phyloP scores from a whole-genome alignment of 2,329 filamentous ascomycete species.

The Claviceps spartinae region DNA sequence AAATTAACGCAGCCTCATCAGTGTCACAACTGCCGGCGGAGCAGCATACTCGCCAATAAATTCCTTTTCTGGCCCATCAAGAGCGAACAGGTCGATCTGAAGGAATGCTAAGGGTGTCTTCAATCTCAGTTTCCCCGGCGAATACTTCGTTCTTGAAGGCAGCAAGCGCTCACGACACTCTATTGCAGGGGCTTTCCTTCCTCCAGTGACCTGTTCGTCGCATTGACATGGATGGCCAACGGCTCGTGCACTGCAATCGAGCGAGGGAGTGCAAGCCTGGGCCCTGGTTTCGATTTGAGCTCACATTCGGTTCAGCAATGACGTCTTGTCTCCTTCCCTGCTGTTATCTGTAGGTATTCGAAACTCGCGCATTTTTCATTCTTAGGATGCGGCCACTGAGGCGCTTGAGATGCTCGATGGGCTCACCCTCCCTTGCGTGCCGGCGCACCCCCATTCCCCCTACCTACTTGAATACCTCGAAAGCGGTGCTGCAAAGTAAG shows the following conservation, averaged over 20 bases:
- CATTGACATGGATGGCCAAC: background rate
- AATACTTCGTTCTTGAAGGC: background rate
- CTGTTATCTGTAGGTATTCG: background rate
- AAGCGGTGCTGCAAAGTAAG: background rate
- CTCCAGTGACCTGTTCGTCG: background rate
- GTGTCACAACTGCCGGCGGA: too few species aligned
- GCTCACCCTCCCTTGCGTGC: constrained; percentile 4
- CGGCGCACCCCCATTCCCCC: too few species aligned
- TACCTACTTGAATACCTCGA: too few species aligned
- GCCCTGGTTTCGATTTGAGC: background rate
- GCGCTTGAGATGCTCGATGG: background rate
- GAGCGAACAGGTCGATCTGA: background rate
- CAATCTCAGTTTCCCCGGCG: background rate
- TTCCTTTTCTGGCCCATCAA: background rate
- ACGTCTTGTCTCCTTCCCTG: background rate
- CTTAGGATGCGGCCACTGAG: background rate
- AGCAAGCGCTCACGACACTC: background rate
- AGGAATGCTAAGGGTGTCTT: background rate
- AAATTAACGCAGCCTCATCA: too few species aligned
- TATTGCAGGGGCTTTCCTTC: background rate
- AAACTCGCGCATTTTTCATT: constrained; percentile 1
- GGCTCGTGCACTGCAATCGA: background rate
- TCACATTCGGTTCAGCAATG: background rate
- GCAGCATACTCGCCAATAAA: background rate
- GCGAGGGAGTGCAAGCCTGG: background rate